Conservation (phyloP, 1,284 basidiomycete genomes). For the Ganoderma meredithae region DNA sequence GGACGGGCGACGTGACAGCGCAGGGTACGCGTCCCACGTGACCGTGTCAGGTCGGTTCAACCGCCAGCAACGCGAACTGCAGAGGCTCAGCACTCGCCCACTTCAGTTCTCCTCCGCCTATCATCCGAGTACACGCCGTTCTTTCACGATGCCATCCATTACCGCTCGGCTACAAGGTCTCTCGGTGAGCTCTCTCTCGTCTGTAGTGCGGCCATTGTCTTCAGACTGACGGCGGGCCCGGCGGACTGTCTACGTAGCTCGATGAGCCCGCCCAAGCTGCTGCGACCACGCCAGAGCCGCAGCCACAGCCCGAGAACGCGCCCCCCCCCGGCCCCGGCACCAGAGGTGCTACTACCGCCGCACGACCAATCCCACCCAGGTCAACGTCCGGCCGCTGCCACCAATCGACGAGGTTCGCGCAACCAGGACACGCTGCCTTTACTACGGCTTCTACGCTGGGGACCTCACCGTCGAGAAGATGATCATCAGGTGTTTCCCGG, state of each 20-base stretch:
- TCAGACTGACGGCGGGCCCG: no score
- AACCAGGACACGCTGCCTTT: neutral
- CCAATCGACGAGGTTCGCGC: neutral
- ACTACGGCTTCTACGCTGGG: conserved; percentile 6
- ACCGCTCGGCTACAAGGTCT: neutral
- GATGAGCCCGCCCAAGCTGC: neutral
- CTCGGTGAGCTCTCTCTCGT: neutral
- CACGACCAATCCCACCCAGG: neutral
- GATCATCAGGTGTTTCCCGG: neutral
- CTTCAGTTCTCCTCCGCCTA: no score
- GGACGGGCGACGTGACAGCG: no score
- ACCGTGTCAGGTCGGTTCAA: no score
- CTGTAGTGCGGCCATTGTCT: neutral
- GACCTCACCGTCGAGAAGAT: neutral
- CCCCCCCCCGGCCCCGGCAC: neutral
- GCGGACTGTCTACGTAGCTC: neutral
- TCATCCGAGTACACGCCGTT: neutral
- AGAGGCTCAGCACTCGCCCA: no score
- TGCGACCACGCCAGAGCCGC: neutral
- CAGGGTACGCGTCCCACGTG: no score
- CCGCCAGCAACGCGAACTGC: no score
- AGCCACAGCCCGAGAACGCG: neutral
- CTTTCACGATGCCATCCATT: neutral
- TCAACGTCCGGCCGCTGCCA: conserved; percentile 6
- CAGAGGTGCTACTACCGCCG: neutral